Base-by-base conservation (phyloP, 1,284 basidiomycete genomes). In the Irpex sp. region DNA sequence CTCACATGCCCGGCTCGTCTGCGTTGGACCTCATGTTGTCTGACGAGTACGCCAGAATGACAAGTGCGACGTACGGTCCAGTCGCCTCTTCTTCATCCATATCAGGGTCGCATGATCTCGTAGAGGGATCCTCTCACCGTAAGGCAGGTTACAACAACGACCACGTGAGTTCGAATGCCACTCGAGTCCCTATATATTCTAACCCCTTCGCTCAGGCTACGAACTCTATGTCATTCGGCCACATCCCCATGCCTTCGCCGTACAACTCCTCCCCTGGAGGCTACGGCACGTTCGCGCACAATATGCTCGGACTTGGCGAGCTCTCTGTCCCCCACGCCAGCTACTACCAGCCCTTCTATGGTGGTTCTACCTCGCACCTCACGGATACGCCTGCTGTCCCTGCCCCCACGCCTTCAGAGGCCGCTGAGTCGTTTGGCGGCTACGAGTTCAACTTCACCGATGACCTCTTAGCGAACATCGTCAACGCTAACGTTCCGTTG, bases 161-260 rank as follows among this genome's bases (percentile, higher is more conserved):
- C 9, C 34, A 59, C 60, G 69, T 70, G 64, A 21, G 66, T 67
- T 26, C 15, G 11, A 57, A 48, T 21, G 52, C 11, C 21, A 31
- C 40, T 44, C 0, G 48, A 9, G 48, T 37, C 9, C 47, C n/a
- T 15, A 4, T 8, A 1, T 13, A 5, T 21, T 36, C 57, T 58
- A 38, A 17, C 21, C 4, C 40, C 1, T 26, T 52, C 11, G 1
- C 13, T 15, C 57, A 69, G 66, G 67, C 65, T 5, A 63, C 68
- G 2, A 65, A 55, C 58, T 57, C 64, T 4, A 40, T 64, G 19
- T 62, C 63, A 21, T 69, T 68, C 59, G 63, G 61, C 11, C 59
- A 68, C 34, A 64, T 62, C 55, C 17, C 64, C 0, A 55, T 62
- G 21, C 62, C 64, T 62, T 4, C 54, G 54, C 59, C 61, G 51